Evolutionary conservation across 805 yeast genomes (phyloP), one percentile per base, ranked within the genome.

Genomic region (Isabelozyma rhagii): DNA sequence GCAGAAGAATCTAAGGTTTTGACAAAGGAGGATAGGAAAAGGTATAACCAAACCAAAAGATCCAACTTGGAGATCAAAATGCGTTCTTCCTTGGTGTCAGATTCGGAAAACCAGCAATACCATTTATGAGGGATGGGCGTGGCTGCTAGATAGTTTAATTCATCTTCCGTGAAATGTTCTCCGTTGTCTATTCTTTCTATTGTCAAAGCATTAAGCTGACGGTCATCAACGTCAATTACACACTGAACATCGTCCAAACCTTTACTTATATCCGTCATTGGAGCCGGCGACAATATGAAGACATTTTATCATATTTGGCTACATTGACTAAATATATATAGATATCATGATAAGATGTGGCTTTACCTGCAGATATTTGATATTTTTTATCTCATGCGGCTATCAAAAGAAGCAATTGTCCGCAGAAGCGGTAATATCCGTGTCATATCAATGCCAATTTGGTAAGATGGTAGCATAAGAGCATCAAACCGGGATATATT

Each of bases 21-120:
- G 31, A 51, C 51, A 48, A 52, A 50, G 17, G 47, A 43, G 4
- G 50, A 47, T 36, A 47, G 14, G 41, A 47, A 47, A 17, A 47
- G 47, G 51, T 62, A 62, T 34, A 62, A 51, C 13, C 62, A 60
- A 50, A 62, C 52, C 46, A 62, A 51, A 36, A 60, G 50, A 48
- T 62, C 64, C 29, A 62, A 53, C 41, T 63, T 63, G 50, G 58
- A 53, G 50, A 63, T 60, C 44, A 62, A 53, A 41, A 50, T 51
- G n/a, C 55, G 57, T 52, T 63, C 67, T 5, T 59, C 65, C 8
- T 56, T 60, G 27, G 65, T 56, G 51, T 63, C 66, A 28, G 56
- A 55, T 25, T 55, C 58, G 21, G 63, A 62, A 42, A 63, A 63
- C 68, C 68, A 63, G 42, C 59, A 57, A 58, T 62, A 63, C 67